Percentiles rank a stretch among this genome's conserved stretches.
Evolutionary conservation across 257 asterid genomes (phyloP).

Genomic region (Paraleonurus japonicus): DNA sequence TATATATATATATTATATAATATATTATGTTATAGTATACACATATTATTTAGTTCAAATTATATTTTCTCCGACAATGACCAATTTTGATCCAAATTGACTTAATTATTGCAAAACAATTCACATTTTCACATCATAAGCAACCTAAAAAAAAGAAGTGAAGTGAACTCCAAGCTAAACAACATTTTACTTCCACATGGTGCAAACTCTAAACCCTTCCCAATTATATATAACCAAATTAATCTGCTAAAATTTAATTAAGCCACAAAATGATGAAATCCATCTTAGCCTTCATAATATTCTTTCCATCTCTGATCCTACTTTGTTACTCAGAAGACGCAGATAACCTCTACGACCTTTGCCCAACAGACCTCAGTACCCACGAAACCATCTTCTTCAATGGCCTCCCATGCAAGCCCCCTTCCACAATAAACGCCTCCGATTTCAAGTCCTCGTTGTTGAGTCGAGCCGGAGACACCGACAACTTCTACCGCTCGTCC

Average conservation of each 20-base stretch:
- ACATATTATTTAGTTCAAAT: no score
- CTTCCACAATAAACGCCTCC: conserved; percentile 36
- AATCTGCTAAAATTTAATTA: neutral
- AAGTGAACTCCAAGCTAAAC: conserved; percentile 71
- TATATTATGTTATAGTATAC: no score
- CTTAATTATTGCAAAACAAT: no score
- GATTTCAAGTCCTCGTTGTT: conserved; percentile 63
- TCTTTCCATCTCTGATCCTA: neutral
- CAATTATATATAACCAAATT: conserved; percentile 8
- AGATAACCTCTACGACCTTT: conserved; percentile 55
- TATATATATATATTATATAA: no score
- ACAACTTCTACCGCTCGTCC: conserved; percentile 45
- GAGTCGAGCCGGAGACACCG: conserved; percentile 45
- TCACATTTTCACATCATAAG: conserved; percentile 23
- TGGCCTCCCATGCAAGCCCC: conserved; percentile 69
- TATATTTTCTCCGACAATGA: no score
- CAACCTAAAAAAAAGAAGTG: conserved; percentile 44
- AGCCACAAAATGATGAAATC: conserved; percentile 17
- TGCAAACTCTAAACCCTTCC: conserved; percentile 30
- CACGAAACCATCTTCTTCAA: conserved; percentile 46
- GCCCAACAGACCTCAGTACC: conserved; percentile 44
- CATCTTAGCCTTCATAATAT: conserved; percentile 26
- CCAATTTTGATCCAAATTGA: no score
- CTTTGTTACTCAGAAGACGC: conserved; percentile 34
- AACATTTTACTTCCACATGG: conserved; percentile 31